phyloP scores from a whole-genome alignment of 441 rosid species.

The Manihot esculenta region DNA sequence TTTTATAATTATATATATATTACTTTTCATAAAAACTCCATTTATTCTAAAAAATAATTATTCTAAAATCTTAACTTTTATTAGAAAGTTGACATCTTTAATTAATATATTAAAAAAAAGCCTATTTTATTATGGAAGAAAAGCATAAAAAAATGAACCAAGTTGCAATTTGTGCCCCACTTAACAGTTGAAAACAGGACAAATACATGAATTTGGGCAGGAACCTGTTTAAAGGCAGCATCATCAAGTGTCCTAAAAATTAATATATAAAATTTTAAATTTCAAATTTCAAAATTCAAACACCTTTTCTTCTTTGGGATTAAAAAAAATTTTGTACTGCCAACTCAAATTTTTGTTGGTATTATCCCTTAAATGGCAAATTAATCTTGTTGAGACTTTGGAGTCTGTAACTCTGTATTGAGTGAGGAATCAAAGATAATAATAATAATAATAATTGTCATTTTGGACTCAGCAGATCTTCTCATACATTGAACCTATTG shows the following conservation, averaged over 20 bases:
- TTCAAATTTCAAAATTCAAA: neutral
- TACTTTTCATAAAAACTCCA: too few species aligned
- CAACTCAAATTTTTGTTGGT: neutral
- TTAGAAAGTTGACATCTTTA: too few species aligned
- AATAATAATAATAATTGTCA: neutral
- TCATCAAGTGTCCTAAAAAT: neutral
- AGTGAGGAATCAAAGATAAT: neutral
- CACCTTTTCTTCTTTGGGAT: neutral
- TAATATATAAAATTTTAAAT: too few species aligned
- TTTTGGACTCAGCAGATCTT: slow-evolving; percentile 28
- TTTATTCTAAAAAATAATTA: too few species aligned
- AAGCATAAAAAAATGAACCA: neutral
- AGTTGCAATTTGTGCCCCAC: slow-evolving; percentile 9
- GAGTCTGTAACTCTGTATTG: too few species aligned
- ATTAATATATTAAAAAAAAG: too few species aligned
- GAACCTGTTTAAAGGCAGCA: neutral
- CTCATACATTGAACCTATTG: slow-evolving; percentile 38
- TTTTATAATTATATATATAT: too few species aligned
- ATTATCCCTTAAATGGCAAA: neutral
- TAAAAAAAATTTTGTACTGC: too few species aligned
- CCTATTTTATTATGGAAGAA: neutral
- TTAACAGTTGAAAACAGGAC: neutral
- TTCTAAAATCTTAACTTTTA: too few species aligned
- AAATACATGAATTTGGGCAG: slow-evolving; percentile 9
- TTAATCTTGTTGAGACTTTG: too few species aligned